A percentile compares a stretch with the other conserved stretches of the same genome.
Evolutionary conservation across 2,329 filamentous ascomycete species (phyloP).

Genomic region (Lecanicillium sp.): DNA sequence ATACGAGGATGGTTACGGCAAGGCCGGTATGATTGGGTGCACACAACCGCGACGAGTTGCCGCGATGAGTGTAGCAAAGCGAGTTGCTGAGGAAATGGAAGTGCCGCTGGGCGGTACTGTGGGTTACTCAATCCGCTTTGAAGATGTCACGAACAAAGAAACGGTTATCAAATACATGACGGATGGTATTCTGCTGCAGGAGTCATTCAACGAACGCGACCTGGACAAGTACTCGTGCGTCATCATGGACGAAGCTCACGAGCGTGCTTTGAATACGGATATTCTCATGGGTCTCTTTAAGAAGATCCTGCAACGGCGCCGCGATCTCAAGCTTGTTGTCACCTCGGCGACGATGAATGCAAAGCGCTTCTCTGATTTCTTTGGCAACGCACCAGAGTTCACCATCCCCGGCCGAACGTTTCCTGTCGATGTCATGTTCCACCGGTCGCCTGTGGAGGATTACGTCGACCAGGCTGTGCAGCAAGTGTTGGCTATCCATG

Average conservation of each 20-base stretch:
- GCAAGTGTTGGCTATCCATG: slow-evolving; percentile 90
- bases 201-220: slow-evolving; percentile 86
- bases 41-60: slow-evolving; percentile 94
- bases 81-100: slow-evolving; percentile 98
- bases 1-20: slow-evolving; percentile 88
- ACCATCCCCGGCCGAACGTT: slow-evolving; percentile 94
- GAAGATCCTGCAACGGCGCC: slow-evolving; percentile 81
- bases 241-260: slow-evolving; percentile 99
- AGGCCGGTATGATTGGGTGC: slow-evolving; percentile 84
- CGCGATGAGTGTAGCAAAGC: slow-evolving; percentile 97
- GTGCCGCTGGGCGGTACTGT: slow-evolving; percentile 80
- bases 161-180: slow-evolving; percentile 99
- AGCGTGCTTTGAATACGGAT: slow-evolving; percentile 91
- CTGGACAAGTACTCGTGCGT: slow-evolving; percentile 95
- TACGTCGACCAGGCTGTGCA: slow-evolving; percentile 97
- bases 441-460: slow-evolving; percentile 89
- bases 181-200: slow-evolving; percentile 86
- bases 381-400: slow-evolving; percentile 91
- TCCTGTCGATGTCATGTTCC: slow-evolving; percentile 93
- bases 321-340: slow-evolving; percentile 92
- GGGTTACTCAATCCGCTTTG: slow-evolving; percentile 95
- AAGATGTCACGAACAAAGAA: slow-evolving; percentile 93
- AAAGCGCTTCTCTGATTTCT: slow-evolving; percentile 92
- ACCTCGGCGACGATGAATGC: slow-evolving; percentile 99
- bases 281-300: slow-evolving; percentile 97